These are phyloP conservation scores for Bjerkandera adusta DNA, from an alignment of 1,284 basidiomycete species.

Conservation along the genomic window DNA sequence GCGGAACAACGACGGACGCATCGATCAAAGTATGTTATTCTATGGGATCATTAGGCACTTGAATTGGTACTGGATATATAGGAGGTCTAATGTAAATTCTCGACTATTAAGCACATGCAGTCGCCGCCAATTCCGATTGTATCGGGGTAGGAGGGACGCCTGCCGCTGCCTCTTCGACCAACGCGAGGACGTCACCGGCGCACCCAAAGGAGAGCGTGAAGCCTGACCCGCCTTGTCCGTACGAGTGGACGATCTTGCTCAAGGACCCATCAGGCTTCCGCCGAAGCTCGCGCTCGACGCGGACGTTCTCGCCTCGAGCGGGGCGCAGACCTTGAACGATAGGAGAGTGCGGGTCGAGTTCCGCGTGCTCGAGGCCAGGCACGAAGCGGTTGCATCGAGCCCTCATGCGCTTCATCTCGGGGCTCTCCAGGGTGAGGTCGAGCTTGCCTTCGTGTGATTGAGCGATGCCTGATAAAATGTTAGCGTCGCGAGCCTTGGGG, in stretches of 20 bases:
- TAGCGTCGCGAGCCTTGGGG: too few relatives aligned
- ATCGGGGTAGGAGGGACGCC: slow-evolving; percentile 13
- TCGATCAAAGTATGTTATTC: too few relatives aligned
- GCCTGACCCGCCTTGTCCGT: slow-evolving; percentile 34
- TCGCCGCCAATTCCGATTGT: slow-evolving; percentile 11
- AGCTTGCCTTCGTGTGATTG: slow-evolving; percentile 25
- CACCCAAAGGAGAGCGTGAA: slow-evolving; percentile 23
- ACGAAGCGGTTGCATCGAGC: slow-evolving; percentile 32
- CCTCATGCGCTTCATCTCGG: slow-evolving; percentile 34
- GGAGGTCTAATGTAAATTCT: too few relatives aligned
- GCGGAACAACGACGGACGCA: too few relatives aligned
- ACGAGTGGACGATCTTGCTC: slow-evolving; percentile 34
- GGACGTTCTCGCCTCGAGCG: slow-evolving; percentile 30
- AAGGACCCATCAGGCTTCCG: slow-evolving; percentile 17
- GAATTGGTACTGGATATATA: too few relatives aligned
- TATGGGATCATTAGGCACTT: too few relatives aligned
- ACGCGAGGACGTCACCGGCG: slow-evolving; percentile 17
- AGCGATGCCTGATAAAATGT: slow-evolving; percentile 19
- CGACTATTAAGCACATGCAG: too few relatives aligned
- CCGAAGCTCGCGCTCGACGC: slow-evolving; percentile 34
- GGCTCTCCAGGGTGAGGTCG: slow-evolving; percentile 32
- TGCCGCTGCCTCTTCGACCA: slow-evolving; percentile 16
- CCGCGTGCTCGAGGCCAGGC: slow-evolving; percentile 30
- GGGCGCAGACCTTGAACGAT: slow-evolving; percentile 36
- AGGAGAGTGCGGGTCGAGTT: slow-evolving; percentile 29